A percentile compares a stretch with the other conserved stretches of the same genome.
phyloP scores from a whole-genome alignment of 2,329 filamentous ascomycete species.

The Xylariaceae sp. region DNA sequence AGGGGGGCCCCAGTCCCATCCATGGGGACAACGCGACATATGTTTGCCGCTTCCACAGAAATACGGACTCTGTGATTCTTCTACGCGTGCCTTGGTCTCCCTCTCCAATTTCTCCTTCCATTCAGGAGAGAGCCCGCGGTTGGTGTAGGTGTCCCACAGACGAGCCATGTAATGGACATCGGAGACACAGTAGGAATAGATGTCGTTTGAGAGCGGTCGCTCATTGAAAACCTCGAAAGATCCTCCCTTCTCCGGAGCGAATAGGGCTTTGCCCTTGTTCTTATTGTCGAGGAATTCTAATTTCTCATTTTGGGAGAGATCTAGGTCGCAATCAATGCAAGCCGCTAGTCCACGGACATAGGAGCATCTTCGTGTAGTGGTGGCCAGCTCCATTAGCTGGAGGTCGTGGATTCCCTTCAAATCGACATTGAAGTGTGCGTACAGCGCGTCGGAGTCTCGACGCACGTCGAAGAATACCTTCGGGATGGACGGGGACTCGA shows the following conservation, averaged over 20 bases:
- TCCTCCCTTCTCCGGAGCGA: slow-evolving; percentile 42
- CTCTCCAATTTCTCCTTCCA: slow-evolving; percentile 24
- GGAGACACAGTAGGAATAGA: slow-evolving; percentile 44
- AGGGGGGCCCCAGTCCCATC: slow-evolving; percentile 2
- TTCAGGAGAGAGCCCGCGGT: slow-evolving; percentile 16
- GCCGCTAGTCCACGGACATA: slow-evolving; percentile 26
- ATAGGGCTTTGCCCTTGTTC: slow-evolving; percentile 36
- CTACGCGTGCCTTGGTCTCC: slow-evolving; percentile 29
- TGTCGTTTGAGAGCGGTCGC: slow-evolving; percentile 40
- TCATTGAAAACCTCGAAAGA: slow-evolving; percentile 45
- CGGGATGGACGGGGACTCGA: slow-evolving; percentile 41
- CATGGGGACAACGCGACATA: slow-evolving; percentile 29
- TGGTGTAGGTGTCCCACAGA: slow-evolving; percentile 29
- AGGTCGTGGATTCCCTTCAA: slow-evolving; percentile 49
- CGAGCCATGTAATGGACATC: slow-evolving; percentile 43
- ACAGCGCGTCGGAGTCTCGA: slow-evolving; percentile 57
- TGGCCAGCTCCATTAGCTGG: slow-evolving; percentile 54
- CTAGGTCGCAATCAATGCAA: slow-evolving; percentile 32
- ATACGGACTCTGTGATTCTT: slow-evolving; percentile 25
- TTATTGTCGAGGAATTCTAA: slow-evolving; percentile 35
- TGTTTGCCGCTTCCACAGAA: slow-evolving; percentile 29
- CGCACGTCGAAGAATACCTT: slow-evolving; percentile 60
- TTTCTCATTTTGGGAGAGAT: background rate
- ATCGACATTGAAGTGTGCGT: slow-evolving; percentile 40
- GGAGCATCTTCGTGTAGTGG: slow-evolving; percentile 4